These are phyloP conservation scores for Calonectria pauciramosa DNA, from an alignment of 2,329 filamentous ascomycete genomes.

Conservation along the genomic window DNA sequence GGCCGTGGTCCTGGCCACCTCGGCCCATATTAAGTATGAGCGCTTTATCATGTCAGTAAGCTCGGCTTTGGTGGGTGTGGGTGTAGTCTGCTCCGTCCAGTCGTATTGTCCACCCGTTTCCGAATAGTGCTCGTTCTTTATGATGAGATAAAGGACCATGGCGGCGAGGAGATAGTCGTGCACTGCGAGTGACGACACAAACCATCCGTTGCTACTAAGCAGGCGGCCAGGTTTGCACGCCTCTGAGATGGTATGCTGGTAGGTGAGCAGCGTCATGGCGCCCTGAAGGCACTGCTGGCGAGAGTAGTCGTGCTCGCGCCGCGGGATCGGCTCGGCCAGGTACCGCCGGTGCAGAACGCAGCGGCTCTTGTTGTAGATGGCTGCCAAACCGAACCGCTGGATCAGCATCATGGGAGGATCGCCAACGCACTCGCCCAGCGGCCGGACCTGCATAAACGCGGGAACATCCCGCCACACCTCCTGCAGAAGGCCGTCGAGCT, in stretches of 20 bases:
- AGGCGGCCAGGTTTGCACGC: conserved; percentile 67
- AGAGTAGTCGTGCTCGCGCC: conserved; percentile 65
- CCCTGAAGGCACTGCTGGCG: conserved; percentile 64
- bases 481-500: conserved; percentile 60
- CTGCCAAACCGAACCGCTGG: conserved; percentile 66
- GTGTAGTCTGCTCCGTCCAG: conserved; percentile 51
- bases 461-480: conserved; percentile 62
- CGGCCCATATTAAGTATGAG: conserved; percentile 60
- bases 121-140: conserved; percentile 58
- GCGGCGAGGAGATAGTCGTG: conserved; percentile 74
- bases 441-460: conserved; percentile 61
- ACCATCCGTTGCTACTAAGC: conserved; percentile 67
- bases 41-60: conserved; percentile 57
- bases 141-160: conserved; percentile 70
- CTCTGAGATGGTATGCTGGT: conserved; percentile 63
- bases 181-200: conserved; percentile 68
- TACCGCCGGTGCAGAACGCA: conserved; percentile 70
- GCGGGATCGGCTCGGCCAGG: conserved; percentile 58
- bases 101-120: conserved; percentile 51
- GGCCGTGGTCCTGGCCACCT: conserved; percentile 51
- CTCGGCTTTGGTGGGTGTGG: conserved; percentile 53
- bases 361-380: conserved; percentile 67
- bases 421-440: conserved; percentile 63
- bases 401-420: conserved; percentile 62
- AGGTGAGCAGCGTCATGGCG: conserved; percentile 61